Conservation (phyloP, 1,284 basidiomycete species). For the Apiotrichum porosum region DNA sequence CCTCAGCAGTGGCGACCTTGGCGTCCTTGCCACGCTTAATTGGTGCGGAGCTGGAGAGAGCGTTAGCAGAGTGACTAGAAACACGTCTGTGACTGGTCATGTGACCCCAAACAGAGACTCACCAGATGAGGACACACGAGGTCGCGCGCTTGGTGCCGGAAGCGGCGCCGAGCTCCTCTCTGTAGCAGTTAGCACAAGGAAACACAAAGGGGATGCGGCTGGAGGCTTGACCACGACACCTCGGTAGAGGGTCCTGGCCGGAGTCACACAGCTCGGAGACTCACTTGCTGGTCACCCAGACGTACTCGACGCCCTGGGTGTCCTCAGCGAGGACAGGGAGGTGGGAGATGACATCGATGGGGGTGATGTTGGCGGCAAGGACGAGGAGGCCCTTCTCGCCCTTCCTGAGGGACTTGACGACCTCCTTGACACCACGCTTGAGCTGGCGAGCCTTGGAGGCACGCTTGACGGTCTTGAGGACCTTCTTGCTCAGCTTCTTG, state of each 20-base stretch:
- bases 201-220: too few relatives aligned
- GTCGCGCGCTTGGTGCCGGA: constrained; percentile 97
- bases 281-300: constrained; percentile 53
- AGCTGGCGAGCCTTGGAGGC: constrained; percentile 88
- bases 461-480: constrained; percentile 89
- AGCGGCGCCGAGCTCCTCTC: constrained; percentile 91
- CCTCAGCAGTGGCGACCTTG: constrained; percentile 55
- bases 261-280: constrained; percentile 8
- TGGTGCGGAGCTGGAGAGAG: constrained; percentile 33
- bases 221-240: constrained; percentile 10
- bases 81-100: too few relatives aligned
- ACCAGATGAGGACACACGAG: constrained; percentile 85
- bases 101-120: constrained; percentile 16
- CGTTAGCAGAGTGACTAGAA: background rate
- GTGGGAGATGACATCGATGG: constrained; percentile 97
- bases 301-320: constrained; percentile 78
- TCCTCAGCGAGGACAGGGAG: constrained; percentile 93
- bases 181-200: too few relatives aligned
- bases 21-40: constrained; percentile 50
- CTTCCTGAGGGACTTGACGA: constrained; percentile 91
- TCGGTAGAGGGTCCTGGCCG: too few relatives aligned
- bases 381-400: constrained; percentile 91
- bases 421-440: constrained; percentile 92
- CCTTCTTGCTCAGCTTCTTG: constrained; percentile 85
- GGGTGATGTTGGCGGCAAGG: constrained; percentile 94